These are phyloP conservation scores for Cryphonectria carpinicola DNA, from an alignment of 2,329 filamentous ascomycete species.

Conservation along the genomic window DNA sequence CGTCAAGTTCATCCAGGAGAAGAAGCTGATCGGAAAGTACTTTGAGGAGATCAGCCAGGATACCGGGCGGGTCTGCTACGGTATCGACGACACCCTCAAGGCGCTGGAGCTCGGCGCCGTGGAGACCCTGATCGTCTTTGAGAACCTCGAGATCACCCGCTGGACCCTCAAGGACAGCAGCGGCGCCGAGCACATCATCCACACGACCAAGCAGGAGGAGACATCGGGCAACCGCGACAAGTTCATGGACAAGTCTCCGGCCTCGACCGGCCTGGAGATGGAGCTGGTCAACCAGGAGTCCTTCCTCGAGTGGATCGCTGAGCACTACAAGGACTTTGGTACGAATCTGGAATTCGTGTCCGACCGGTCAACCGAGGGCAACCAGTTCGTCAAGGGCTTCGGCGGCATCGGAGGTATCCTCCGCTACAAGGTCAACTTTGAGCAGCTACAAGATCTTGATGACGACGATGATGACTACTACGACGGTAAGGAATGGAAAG, in stretches of 20 bases:
- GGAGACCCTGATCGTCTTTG: constrained; percentile 93
- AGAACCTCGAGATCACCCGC: constrained; percentile 93
- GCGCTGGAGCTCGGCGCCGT: constrained; percentile 93
- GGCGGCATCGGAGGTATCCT: constrained; percentile 97
- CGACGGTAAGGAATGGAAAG: constrained; percentile 51
- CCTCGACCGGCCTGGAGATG: constrained; percentile 87
- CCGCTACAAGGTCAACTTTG: constrained; percentile 99
- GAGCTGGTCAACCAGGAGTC: constrained; percentile 84
- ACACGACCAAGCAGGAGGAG: constrained; percentile 89
- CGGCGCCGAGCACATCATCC: constrained; percentile 74
- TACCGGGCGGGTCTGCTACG: constrained; percentile 95
- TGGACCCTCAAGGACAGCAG: constrained; percentile 84
- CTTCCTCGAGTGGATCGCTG: constrained; percentile 99
- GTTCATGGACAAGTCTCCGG: constrained; percentile 85
- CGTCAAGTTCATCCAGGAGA: constrained; percentile 99
- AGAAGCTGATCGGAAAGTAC: constrained; percentile 99
- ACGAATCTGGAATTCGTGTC: constrained; percentile 96
- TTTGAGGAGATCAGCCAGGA: constrained; percentile 99
- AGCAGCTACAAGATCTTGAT: constrained; percentile 89
- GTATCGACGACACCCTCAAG: constrained; percentile 96
- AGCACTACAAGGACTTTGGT: constrained; percentile 98
- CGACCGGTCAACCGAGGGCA: constrained; percentile 95
- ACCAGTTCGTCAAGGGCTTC: constrained; percentile 99
- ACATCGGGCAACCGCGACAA: constrained; percentile 67
- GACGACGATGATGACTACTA: constrained; percentile 96